Evolutionary conservation across 805 yeast genomes (phyloP).

Genomic region (Metschnikowia reukaufii): DNA sequence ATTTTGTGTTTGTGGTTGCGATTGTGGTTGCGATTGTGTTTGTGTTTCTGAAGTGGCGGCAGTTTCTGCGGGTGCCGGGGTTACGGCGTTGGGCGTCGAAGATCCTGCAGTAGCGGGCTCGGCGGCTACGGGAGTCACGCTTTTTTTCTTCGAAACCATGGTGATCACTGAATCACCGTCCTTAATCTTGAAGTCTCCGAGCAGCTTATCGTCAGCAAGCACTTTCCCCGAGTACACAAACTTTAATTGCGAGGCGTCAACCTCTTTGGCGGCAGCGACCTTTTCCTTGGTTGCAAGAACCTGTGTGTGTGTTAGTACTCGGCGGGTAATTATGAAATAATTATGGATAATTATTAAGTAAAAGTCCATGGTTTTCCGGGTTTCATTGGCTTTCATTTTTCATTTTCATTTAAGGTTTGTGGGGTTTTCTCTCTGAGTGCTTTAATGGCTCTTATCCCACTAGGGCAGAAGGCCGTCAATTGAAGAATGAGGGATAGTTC

Average conservation of each 20-base stretch:
- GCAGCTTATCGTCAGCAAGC: slow-evolving; percentile 75
- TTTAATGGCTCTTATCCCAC: too few species aligned
- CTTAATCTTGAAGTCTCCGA: slow-evolving; percentile 72
- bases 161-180: slow-evolving; percentile 87
- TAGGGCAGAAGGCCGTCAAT: too few species aligned
- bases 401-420: too few species aligned
- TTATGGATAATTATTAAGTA: too few species aligned
- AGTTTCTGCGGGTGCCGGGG: slow-evolving; percentile 2
- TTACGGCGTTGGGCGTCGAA: background rate
- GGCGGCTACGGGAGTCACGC: slow-evolving; percentile 24
- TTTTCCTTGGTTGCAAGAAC: slow-evolving; percentile 68
- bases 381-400: too few species aligned
- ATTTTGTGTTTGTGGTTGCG: slow-evolving; percentile 38
- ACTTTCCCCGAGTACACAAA: slow-evolving; percentile 92
- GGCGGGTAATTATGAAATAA: too few species aligned
- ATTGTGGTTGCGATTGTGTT: too few species aligned
- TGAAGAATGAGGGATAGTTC: too few species aligned
- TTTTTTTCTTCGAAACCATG: slow-evolving; percentile 65
- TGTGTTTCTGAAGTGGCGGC: slow-evolving; percentile 23
- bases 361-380: too few species aligned
- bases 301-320: slow-evolving; percentile 27
- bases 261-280: slow-evolving; percentile 65
- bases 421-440: too few species aligned
- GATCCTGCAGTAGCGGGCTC: slow-evolving; percentile 10
- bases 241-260: slow-evolving; percentile 74